Evolutionary conservation across 2,329 filamentous ascomycete species (phyloP).

Genomic region (Madurella mycetomatis): DNA sequence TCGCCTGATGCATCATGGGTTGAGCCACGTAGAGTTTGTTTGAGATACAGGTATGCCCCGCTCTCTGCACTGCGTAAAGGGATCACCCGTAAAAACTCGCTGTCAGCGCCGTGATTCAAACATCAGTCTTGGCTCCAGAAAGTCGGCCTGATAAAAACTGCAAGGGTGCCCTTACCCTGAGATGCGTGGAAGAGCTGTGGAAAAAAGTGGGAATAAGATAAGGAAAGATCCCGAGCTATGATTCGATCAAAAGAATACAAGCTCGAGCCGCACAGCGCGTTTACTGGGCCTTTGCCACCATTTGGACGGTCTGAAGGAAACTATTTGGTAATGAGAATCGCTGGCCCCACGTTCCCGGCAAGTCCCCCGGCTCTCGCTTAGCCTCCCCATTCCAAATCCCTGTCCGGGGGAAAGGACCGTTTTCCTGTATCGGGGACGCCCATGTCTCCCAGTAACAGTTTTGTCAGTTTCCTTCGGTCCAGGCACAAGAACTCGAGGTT

Average conservation of each 20-base stretch:
- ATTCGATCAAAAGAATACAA: constrained; percentile 9
- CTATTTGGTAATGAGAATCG: constrained; percentile 19
- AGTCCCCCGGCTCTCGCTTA: constrained; percentile 5
- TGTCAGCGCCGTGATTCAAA: constrained; percentile 17
- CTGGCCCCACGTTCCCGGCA: constrained; percentile 15
- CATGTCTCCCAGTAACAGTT: too few relatives aligned
- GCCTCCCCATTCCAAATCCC: constrained; percentile 6
- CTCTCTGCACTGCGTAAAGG: too few relatives aligned
- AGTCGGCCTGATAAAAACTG: constrained; percentile 12
- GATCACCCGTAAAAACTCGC: constrained; percentile 2
- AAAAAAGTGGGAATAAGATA: constrained; percentile 19
- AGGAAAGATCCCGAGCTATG: constrained; percentile 11
- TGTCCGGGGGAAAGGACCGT: not conserved
- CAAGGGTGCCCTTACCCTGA: not conserved
- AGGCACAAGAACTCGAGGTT: not conserved
- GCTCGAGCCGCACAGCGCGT: not conserved
- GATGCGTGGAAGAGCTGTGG: constrained; percentile 19
- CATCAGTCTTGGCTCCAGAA: not conserved
- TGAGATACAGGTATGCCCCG: not conserved
- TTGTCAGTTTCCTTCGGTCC: not conserved
- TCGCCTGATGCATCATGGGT: too few relatives aligned
- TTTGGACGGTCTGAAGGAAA: constrained; percentile 6
- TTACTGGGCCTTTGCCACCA: constrained; percentile 7
- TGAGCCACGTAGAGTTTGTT: too few relatives aligned
- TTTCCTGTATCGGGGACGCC: not conserved